Evolutionary conservation across 2,329 filamentous ascomycete genomes (phyloP), one percentile per base, ranked within the genome.

Genomic region (Ramularia collo-cygni): DNA sequence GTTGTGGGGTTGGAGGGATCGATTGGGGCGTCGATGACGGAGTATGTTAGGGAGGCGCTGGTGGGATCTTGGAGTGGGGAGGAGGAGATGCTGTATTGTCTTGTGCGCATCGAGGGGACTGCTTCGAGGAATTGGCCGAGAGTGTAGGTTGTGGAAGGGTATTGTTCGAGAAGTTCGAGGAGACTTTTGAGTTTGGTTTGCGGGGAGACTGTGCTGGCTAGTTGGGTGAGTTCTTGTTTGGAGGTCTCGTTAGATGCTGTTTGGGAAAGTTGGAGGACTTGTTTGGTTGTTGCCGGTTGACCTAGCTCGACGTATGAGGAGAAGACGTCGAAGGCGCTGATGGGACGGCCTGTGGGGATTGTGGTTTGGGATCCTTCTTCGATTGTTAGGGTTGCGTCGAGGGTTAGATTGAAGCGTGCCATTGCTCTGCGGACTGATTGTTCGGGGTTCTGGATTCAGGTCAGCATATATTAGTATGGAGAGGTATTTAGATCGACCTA

Each of bases 251-350:
- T n/a, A 16, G 8, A 8, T 17, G 31, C 16, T 3, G 19, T 33
- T 2, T 16, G 17, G 14, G 14, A 18, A 6, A 33, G 31, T 21
- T 33, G 31, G 12, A 19, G 19, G 31, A 33, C 13, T 18, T 34
- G 28, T 18, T 45, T 51, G 14, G 28, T 18, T 4, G 80, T 85
- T 1, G 80, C 81, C 0, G 81, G 80, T 50, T 83, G 79, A 3
- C 72, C 73, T 3, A 88, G 68, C 60, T 88, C 84, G 2, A 87
- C 77, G 44, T 85, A 85, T 0, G 76, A 76, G 1, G 75, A 71
- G 1, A 88, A 67, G 0, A 88, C 65, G 40, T 79, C 76, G 9
- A 67, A 67, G 0, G 78, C 79, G 1, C 79, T 73, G 3, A 85
- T 66, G 0, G 75, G 70, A 1, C 64, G 71, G 37, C 72, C 74